A percentile compares a stretch with the other conserved stretches of the same genome.
These are phyloP conservation scores for Fusarium nygamai DNA, from an alignment of 2,329 filamentous ascomycete genomes.

Conservation along the genomic window DNA sequence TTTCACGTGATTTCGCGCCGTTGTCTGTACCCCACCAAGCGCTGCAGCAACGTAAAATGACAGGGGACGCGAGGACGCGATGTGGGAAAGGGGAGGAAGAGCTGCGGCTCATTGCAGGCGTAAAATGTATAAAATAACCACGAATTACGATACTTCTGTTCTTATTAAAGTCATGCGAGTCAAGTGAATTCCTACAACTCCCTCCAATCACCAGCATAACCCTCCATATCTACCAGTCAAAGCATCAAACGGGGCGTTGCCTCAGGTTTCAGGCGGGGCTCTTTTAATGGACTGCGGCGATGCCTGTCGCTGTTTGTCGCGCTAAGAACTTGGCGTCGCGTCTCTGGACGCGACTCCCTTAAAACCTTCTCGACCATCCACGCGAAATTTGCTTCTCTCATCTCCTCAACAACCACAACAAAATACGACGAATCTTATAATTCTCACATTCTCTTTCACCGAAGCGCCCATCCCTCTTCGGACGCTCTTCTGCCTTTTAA, in stretches of 20 bases:
- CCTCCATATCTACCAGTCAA: conserved; percentile 1
- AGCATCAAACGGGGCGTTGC: conserved; percentile 35
- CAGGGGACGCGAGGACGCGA: conserved; percentile 32
- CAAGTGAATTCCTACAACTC: neutral
- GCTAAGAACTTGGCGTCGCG: conserved; percentile 50
- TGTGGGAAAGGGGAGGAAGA: conserved; percentile 10
- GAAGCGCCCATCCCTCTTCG: conserved; percentile 19
- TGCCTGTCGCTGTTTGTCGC: conserved; percentile 42
- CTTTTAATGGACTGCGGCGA: conserved; percentile 44
- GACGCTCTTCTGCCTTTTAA: conserved; percentile 38
- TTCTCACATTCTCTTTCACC: conserved; percentile 23
- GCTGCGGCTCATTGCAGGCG: neutral
- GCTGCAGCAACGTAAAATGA: conserved; percentile 27
- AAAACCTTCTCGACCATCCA: conserved; percentile 48
- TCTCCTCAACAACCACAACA: conserved; percentile 39
- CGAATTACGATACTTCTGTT: neutral
- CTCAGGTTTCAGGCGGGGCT: conserved; percentile 41
- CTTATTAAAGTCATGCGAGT: neutral
- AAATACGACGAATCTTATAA: conserved; percentile 25
- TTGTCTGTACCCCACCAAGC: conserved; percentile 23
- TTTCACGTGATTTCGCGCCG: conserved; percentile 41
- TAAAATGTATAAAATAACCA: neutral
- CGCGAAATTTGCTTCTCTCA: conserved; percentile 37
- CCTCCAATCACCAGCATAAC: conserved; percentile 13
- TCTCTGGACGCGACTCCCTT: conserved; percentile 50